phyloP scores from a whole-genome alignment of 768 basidiomycete genomes.

The Russula sp. region DNA sequence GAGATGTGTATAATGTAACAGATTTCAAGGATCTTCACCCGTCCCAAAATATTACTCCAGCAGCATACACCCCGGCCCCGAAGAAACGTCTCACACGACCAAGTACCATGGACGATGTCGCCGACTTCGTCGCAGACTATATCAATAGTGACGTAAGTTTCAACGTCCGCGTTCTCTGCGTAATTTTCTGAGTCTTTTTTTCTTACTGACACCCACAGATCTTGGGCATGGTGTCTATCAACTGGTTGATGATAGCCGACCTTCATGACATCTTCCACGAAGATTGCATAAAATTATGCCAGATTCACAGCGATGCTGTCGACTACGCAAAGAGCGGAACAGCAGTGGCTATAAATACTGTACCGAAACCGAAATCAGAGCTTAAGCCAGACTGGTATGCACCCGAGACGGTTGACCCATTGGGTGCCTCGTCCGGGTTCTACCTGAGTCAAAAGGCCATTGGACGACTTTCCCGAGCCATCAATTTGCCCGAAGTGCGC shows the following conservation, averaged over 20 bases:
- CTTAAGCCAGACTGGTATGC: constrained; percentile 59
- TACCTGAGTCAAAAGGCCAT: constrained; percentile 51
- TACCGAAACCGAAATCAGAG: constrained; percentile 38
- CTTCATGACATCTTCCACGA: constrained; percentile 42
- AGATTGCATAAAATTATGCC: constrained; percentile 47
- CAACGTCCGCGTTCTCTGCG: neutral
- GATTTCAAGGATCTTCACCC: constrained; percentile 25
- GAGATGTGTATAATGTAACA: constrained; percentile 48
- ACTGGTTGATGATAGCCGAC: constrained; percentile 62
- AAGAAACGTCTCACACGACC: constrained; percentile 39
- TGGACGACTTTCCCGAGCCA: constrained; percentile 53
- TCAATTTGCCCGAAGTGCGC: constrained; percentile 41
- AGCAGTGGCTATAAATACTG: constrained; percentile 27
- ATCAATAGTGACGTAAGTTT: constrained; percentile 44
- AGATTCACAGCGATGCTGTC: constrained; percentile 56
- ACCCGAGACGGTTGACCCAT: constrained; percentile 42
- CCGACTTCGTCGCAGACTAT: constrained; percentile 63
- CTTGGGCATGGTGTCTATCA: constrained; percentile 53
- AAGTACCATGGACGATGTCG: constrained; percentile 57
- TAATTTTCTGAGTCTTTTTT: neutral
- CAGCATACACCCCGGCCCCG: constrained; percentile 41
- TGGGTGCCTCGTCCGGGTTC: constrained; percentile 26
- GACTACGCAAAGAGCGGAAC: constrained; percentile 52
- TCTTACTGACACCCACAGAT: constrained; percentile 30
- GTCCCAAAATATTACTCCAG: constrained; percentile 30